Base-by-base conservation (phyloP, 2,329 filamentous ascomycete genomes). In the Botrytis medusae region DNA sequence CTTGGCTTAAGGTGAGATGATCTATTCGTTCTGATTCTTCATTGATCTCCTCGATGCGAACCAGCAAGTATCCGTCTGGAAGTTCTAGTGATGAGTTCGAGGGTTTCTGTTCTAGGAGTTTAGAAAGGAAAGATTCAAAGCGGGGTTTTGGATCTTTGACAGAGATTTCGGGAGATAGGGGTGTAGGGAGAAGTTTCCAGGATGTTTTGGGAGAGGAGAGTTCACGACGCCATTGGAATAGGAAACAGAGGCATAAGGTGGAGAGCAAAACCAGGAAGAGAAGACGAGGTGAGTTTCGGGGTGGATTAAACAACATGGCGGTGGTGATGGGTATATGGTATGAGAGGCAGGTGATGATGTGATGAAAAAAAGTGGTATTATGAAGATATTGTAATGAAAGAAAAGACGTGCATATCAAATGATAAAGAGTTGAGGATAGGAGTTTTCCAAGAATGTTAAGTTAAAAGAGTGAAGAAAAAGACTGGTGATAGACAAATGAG, bases 1-100 rank as follows among this genome's bases (percentile, higher is more conserved):
- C 48, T 25, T 71, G 46, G 18, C 57, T 63, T 6, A 73, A 25
- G n/a, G 14, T 70, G 25, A 71, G 22, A 60, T 71, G 42, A 37
- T 73, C 60, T 22, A 73, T 37, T 25, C 68, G 46, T 42, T 64
- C 12, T 4, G 44, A 44, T 20, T 73, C 32, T 29, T 42, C 22
- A 16, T 71, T 46, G 1, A 64, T 65, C 3, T 73, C 72, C 46
- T 73, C 67, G 22, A 73, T 71, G 25, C 72, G 72, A 1, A 71
- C n/a, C 9, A 60, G n/a, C 9, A 59, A 7, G 16, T 59, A 61
- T 29, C 54, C 63, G 14, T 69, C 64, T 20, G 71, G 71, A 20
- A 72, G 32, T 18, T 62, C 40, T 29, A 72, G 25, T 44, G 64
- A 69, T 18, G 46, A 22, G 29, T 46, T 37, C 1, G 54, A 60